Base-by-base conservation (phyloP, 2,329 filamentous ascomycete genomes). In the Waltergamsia citrina region DNA sequence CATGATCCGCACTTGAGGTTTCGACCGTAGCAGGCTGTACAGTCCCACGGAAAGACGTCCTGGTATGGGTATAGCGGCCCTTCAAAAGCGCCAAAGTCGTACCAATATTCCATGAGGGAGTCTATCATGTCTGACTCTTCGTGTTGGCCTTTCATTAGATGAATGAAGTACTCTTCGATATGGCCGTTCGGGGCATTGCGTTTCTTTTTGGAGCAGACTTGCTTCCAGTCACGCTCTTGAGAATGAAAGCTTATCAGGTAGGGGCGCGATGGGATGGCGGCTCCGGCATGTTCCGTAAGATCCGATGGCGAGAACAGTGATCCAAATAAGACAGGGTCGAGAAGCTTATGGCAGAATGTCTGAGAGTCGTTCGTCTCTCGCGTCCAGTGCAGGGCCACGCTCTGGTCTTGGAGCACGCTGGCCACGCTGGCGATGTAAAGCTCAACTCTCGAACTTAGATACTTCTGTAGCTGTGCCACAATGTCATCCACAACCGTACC, bases 41-140 rank as follows among this genome's bases (percentile, higher is more conserved):
- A 67, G 37, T 67, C 63, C 62, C 62, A 67, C 1, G 60, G 63
- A 30, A 66, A 67, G 12, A 63, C 29, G 33, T 59, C 51, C 34
- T 63, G 60, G 30, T 62, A 56, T 9, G 38, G 44, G 41, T 65
- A 66, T 1, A 63, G 38, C 1, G 50, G 52, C 4, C 45, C 47
- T 2, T 48, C 54, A 35, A 66, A 63, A 7, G 49, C 53, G 5
- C 55, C 61, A 60, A 61, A 66, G 41, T 65, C 62, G 35, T 59
- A 48, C 63, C 62, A 67, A 38, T 66, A 67, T 44, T 66, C 61
- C 35, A 54, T 49, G 9, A 56, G 54, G 1, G 52, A 54, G 41
- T 67, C 63, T 19, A 65, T 54, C 4, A 67, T 49, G 37, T 67
- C 62, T 2, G 58, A 47, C 6, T 63, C 57, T 26, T 60, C 52